Evolutionary conservation across 768 basidiomycete genomes (phyloP).

Genomic region (Mycena belliarum): DNA sequence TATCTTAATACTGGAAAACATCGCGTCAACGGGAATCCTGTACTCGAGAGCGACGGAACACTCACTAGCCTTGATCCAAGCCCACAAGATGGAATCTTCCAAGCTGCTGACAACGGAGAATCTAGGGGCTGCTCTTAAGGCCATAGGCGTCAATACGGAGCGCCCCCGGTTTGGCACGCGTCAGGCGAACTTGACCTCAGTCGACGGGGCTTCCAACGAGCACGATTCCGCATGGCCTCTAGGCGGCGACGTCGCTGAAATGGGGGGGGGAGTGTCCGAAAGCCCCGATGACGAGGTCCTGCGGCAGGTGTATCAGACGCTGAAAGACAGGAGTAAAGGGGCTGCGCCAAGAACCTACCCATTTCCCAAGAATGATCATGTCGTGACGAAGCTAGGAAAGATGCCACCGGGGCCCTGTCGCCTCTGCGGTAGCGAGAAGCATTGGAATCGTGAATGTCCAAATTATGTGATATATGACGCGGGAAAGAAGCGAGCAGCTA

Average conservation of each 20-base stretch:
- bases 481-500: background rate
- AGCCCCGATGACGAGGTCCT: background rate
- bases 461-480: background rate
- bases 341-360: background rate
- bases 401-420: background rate
- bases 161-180: too few species aligned
- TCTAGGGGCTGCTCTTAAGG: too few species aligned
- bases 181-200: too few species aligned
- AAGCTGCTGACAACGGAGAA: background rate
- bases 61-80: background rate
- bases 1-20: background rate
- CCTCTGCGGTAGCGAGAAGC: slow-evolving; percentile 5
- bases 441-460: slow-evolving; percentile 7
- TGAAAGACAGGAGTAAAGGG: background rate
- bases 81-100: background rate
- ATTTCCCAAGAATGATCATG: slow-evolving; percentile 1
- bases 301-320: background rate
- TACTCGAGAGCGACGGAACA: background rate
- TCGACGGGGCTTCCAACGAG: too few species aligned
- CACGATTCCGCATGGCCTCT: too few species aligned
- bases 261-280: background rate
- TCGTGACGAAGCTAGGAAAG: background rate
- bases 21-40: background rate
- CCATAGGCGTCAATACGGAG: too few species aligned
- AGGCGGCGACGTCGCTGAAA: too few species aligned